These are phyloP conservation scores for Trametes pubescens DNA, from an alignment of 1,284 basidiomycete species.

Conservation along the genomic window DNA sequence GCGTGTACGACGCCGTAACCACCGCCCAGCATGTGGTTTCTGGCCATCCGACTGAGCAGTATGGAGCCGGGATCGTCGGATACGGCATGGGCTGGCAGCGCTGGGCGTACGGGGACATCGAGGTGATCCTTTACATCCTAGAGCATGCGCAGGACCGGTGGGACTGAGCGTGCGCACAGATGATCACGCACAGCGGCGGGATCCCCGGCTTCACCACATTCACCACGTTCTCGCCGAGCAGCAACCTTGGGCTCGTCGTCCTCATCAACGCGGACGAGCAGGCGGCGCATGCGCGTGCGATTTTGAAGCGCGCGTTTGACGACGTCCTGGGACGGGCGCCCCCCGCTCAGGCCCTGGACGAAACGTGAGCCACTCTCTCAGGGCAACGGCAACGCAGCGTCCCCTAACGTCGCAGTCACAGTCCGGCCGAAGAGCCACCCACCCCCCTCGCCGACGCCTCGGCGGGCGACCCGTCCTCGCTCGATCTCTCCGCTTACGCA, in stretches of 20 bases:
- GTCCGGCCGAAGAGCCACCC: not conserved
- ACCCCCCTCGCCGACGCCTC: conserved; percentile 28
- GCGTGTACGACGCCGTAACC: conserved; percentile 40
- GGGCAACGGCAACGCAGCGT: too few species aligned
- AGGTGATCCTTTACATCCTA: conserved; percentile 23
- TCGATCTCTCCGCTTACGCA: conserved; percentile 21
- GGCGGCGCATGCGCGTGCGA: not conserved
- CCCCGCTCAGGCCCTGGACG: too few species aligned
- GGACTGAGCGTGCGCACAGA: conserved; percentile 20
- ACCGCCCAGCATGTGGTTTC: conserved; percentile 36
- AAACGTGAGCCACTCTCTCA: not conserved
- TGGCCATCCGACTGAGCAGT: conserved; percentile 1
- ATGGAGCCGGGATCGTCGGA: conserved; percentile 33
- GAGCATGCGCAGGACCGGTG: too few species aligned
- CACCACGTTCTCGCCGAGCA: conserved; percentile 41
- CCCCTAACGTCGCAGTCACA: too few species aligned
- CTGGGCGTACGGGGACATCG: conserved; percentile 36
- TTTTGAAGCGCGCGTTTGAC: conserved; percentile 19
- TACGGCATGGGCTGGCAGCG: conserved; percentile 44
- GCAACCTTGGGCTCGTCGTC: conserved; percentile 51
- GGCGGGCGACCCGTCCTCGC: not conserved
- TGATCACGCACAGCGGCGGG: conserved; percentile 36
- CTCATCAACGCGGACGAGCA: conserved; percentile 49
- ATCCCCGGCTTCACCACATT: conserved; percentile 49
- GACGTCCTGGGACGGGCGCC: not conserved